A percentile compares a stretch with the other conserved stretches of the same genome.
These are phyloP conservation scores for Asterella californica DNA, from an alignment of 225 moss, liverwort and hornwort genomes.

Conservation along the genomic window DNA sequence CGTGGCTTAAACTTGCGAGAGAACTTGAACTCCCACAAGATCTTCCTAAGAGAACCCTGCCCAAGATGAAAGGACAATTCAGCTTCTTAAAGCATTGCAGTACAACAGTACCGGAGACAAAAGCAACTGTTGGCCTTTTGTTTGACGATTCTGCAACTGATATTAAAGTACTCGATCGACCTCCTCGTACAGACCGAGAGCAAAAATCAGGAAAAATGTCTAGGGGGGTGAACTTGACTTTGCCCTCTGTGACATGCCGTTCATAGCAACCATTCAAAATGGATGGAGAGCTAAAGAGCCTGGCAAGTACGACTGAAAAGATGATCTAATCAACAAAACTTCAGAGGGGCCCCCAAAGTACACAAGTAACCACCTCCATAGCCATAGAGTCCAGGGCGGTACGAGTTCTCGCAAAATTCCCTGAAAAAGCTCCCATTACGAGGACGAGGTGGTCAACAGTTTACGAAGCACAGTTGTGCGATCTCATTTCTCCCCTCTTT, in stretches of 20 bases:
- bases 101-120: background rate
- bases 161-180: background rate
- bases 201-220: too few species aligned
- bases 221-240: background rate
- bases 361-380: background rate
- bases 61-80: too few species aligned
- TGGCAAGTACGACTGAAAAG: background rate
- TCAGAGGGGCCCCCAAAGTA: background rate
- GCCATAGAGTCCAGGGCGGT: too few species aligned
- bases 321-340: background rate
- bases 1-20: too few species aligned
- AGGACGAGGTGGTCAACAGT: background rate
- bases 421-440: background rate
- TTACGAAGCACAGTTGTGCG: background rate
- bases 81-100: background rate
- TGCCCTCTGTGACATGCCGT: background rate
- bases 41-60: too few species aligned
- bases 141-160: background rate
- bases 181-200: background rate
- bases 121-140: background rate
- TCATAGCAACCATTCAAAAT: background rate
- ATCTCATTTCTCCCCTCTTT: background rate
- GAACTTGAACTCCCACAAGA: too few species aligned
- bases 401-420: too few species aligned
- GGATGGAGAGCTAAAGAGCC: background rate